Conservation (phyloP, 148 eudicot genomes). For the Beta vulgaris region DNA sequence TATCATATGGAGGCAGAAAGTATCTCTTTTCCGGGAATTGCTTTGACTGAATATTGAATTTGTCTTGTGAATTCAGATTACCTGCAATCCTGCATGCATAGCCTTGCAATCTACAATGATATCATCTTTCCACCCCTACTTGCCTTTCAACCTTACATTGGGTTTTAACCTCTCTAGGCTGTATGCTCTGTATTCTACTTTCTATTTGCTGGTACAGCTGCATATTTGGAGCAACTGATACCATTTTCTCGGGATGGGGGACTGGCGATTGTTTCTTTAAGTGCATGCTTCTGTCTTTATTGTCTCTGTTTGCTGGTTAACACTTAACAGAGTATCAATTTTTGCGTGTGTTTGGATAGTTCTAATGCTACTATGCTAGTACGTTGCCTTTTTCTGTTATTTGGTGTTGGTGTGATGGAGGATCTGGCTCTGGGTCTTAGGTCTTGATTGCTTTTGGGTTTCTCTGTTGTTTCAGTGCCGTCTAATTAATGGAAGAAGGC, state of each 20-base stretch:
- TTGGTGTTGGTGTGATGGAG: conserved; percentile 96
- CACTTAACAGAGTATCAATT: no score
- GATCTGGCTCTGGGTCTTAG: conserved; percentile 91
- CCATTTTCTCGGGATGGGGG: conserved; percentile 91
- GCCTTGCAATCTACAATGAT: not conserved
- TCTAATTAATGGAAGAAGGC: conserved; percentile 70
- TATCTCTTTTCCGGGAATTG: not conserved
- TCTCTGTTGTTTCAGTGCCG: conserved; percentile 85
- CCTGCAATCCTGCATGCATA: not conserved
- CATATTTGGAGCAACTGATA: conserved; percentile 79
- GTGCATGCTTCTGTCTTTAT: not conserved
- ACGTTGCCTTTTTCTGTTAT: conserved; percentile 32
- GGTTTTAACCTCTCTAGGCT: not conserved
- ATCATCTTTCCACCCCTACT: not conserved
- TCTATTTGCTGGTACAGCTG: conserved; percentile 65
- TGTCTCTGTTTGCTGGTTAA: not conserved
- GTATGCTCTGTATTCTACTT: conserved; percentile 14
- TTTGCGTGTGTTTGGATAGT: not conserved
- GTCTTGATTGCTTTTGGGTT: conserved; percentile 81
- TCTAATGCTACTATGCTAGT: conserved; percentile 13
- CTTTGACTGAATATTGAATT: not conserved
- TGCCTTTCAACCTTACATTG: not conserved
- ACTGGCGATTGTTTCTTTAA: conserved; percentile 47
- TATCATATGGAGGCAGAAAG: not conserved
- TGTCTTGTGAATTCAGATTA: not conserved